Percentiles rank a stretch among this genome's conserved stretches.
These are phyloP conservation scores for Imleria badia DNA, from an alignment of 768 basidiomycete genomes.

Conservation along the genomic window DNA sequence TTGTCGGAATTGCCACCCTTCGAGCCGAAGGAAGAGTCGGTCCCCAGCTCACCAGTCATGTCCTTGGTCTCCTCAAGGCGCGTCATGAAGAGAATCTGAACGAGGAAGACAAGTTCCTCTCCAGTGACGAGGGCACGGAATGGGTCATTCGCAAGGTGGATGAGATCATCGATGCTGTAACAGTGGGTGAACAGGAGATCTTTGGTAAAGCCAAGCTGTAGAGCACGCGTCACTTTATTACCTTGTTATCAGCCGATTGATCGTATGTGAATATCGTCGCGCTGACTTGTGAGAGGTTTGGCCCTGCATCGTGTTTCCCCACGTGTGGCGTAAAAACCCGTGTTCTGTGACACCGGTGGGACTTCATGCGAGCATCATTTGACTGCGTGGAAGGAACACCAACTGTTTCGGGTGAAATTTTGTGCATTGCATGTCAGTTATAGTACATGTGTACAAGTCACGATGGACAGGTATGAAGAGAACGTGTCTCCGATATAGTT, in stretches of 20 bases:
- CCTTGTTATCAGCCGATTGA: slow-evolving; percentile 33
- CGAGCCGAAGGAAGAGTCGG: slow-evolving; percentile 83
- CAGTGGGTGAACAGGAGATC: slow-evolving; percentile 39
- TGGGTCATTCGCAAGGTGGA: slow-evolving; percentile 88
- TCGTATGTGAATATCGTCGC: slow-evolving; percentile 22
- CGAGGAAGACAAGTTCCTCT: slow-evolving; percentile 76
- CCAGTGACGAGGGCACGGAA: slow-evolving; percentile 82
- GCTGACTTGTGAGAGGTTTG: slow-evolving; percentile 19
- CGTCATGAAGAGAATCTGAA: slow-evolving; percentile 56
- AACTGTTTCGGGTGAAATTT: slow-evolving; percentile 22
- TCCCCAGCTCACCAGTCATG: slow-evolving; percentile 85
- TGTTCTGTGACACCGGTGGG: slow-evolving; percentile 25
- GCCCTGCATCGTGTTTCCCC: slow-evolving; percentile 32
- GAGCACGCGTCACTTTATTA: slow-evolving; percentile 33
- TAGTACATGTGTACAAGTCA: slow-evolving; percentile 32
- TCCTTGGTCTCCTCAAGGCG: slow-evolving; percentile 88
- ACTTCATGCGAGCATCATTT: slow-evolving; percentile 17
- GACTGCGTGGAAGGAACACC: slow-evolving; percentile 20
- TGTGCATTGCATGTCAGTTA: slow-evolving; percentile 30
- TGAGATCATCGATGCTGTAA: slow-evolving; percentile 73
- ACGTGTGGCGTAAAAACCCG: slow-evolving; percentile 33
- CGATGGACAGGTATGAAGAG: slow-evolving; percentile 29
- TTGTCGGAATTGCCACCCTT: slow-evolving; percentile 82
- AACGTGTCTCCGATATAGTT: slow-evolving; percentile 29
- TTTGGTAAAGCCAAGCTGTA: slow-evolving; percentile 63